Evolutionary conservation across 2,329 filamentous ascomycete genomes (phyloP).

Genomic region (Mycosphaerelloides madeirae): DNA sequence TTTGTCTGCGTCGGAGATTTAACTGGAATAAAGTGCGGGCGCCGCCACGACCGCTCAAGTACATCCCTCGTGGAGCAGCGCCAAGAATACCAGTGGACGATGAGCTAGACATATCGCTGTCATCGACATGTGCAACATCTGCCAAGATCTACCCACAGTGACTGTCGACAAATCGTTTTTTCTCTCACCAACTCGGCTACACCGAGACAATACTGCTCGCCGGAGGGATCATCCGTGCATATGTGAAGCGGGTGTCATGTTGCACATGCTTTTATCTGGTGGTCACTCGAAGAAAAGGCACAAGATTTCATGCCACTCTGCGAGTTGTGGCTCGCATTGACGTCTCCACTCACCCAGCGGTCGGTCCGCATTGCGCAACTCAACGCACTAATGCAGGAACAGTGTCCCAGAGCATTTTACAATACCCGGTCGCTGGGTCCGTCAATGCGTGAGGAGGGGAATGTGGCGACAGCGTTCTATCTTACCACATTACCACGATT

Average conservation of each 20-base stretch:
- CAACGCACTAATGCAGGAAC: constrained; percentile 29
- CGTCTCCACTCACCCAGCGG: constrained; percentile 17
- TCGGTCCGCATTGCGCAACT: constrained; percentile 24
- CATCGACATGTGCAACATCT: no score
- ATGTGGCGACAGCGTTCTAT: no score
- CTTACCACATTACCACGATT: no score
- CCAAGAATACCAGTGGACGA: no score
- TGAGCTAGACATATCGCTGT: no score
- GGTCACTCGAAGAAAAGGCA: no score
- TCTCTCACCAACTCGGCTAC: constrained; percentile 16
- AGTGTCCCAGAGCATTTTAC: constrained; percentile 15
- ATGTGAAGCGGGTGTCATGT: constrained; percentile 24
- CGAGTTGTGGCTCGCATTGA: constrained; percentile 16
- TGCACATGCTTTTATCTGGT: constrained; percentile 9
- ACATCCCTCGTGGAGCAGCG: no score
- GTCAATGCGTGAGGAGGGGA: not conserved
- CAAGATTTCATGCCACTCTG: no score
- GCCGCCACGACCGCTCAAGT: no score
- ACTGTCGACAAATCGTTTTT: constrained; percentile 1
- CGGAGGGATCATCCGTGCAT: constrained; percentile 13
- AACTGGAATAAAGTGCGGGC: no score
- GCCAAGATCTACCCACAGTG: not conserved
- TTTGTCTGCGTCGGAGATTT: no score
- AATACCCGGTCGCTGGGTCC: constrained; percentile 19
- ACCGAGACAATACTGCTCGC: constrained; percentile 14